phyloP scores from a whole-genome alignment of 2,329 filamentous ascomycete genomes.

The Aspergillus glaucus region DNA sequence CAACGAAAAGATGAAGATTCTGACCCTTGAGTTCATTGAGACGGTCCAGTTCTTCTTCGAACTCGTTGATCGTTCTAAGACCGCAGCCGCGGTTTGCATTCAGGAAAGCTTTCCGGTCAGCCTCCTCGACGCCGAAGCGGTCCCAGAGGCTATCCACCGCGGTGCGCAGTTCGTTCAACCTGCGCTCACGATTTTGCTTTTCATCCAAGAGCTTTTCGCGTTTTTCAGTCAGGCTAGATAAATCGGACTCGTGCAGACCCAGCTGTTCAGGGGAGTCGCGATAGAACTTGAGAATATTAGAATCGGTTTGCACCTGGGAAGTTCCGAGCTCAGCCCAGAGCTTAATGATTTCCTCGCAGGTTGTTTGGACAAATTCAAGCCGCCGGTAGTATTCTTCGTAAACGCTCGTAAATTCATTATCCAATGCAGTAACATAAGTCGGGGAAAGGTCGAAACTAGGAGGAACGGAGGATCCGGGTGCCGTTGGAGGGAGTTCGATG shows the following conservation, averaged over 20 bases:
- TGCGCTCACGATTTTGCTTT: conserved; percentile 76
- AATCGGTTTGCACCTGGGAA: conserved; percentile 87
- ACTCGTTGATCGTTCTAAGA: conserved; percentile 87
- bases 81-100: conserved; percentile 86
- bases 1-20: conserved; percentile 91
- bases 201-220: conserved; percentile 81
- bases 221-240: conserved; percentile 64
- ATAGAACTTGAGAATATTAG: conserved; percentile 78
- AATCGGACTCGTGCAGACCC: conserved; percentile 81
- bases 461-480: conserved; percentile 67
- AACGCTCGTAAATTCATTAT: conserved; percentile 85
- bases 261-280: conserved; percentile 89
- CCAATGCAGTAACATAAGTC: conserved; percentile 76
- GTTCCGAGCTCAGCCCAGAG: conserved; percentile 95
- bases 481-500: conserved; percentile 76
- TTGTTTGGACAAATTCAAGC: conserved; percentile 64
- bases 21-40: conserved; percentile 91
- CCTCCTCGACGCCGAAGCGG: conserved; percentile 74
- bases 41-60: conserved; percentile 79
- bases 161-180: conserved; percentile 65
- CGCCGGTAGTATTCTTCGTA: conserved; percentile 94
- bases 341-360: conserved; percentile 80
- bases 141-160: conserved; percentile 86
- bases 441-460: conserved; percentile 89
- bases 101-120: conserved; percentile 77